These are phyloP conservation scores for Podila horticola DNA, from an alignment of 192 early-diverging fungal species.

Conservation along the genomic window DNA sequence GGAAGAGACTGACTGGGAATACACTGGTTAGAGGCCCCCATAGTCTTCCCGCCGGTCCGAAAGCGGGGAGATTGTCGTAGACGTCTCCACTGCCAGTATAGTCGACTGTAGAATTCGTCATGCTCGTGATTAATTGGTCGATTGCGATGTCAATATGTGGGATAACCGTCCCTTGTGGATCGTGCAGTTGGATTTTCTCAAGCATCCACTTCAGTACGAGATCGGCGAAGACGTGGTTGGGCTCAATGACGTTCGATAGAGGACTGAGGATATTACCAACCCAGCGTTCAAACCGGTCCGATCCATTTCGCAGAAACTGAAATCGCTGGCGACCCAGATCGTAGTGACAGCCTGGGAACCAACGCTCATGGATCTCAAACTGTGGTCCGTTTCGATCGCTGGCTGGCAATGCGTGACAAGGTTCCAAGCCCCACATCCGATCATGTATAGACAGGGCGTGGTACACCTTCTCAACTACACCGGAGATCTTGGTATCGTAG, in stretches of 20 bases:
- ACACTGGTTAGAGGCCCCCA: too few relatives aligned
- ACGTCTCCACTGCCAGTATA: constrained; percentile 13
- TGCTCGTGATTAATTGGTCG: not conserved
- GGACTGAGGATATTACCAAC: not conserved
- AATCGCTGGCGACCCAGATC: constrained; percentile 11
- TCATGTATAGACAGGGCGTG: constrained; percentile 16
- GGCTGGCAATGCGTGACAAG: constrained; percentile 6
- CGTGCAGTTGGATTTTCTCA: not conserved
- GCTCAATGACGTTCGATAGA: not conserved
- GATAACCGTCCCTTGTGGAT: not conserved
- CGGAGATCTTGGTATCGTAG: constrained; percentile 7
- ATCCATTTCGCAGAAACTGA: not conserved
- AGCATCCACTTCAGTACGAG: constrained; percentile 18
- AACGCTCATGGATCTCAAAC: constrained; percentile 8
- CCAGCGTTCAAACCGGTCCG: not conserved
- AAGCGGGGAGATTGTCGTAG: not conserved
- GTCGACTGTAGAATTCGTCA: not conserved
- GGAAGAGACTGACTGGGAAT: too few relatives aligned
- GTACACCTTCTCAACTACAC: constrained; percentile 17
- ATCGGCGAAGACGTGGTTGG: constrained; percentile 4
- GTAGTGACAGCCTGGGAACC: constrained; percentile 26
- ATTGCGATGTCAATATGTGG: not conserved
- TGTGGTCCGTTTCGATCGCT: not conserved
- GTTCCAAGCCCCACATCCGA: constrained; percentile 11
- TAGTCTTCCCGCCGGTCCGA: not conserved